Base-by-base conservation (phyloP, 768 basidiomycete species). In the Lyophyllum shimeji region DNA sequence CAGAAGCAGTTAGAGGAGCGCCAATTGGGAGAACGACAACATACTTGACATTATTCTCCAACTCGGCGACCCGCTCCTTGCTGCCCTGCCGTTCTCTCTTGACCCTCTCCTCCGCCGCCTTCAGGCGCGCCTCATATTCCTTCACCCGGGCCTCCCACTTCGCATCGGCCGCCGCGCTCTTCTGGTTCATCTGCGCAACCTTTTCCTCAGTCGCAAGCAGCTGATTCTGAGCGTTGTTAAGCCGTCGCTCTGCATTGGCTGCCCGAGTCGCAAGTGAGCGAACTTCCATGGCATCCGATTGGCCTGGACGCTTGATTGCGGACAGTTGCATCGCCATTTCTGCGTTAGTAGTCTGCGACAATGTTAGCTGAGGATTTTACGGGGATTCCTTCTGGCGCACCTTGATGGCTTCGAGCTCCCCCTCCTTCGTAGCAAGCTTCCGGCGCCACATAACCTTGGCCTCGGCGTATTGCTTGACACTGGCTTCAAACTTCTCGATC, bases 71-170 rank as follows among this genome's bases (percentile, higher is more conserved):
- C 20, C 91, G 74, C 72, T 98, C 96, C 73, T 98, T 99, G 43
- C 87, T 83, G 3, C 96, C 97, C 65, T 98, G 95, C 57, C 91
- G 78, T 76, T 96, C 95, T 52, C 93, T 80, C 79, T 98, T 98
- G 60, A 93, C 85, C 67, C 86, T 87, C 77, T 98, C 95, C 65
- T 94, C 93, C 0, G 92, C 92, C 0, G 86, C 84, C 69, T 86
- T 87, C 59, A 95, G 66, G 17, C 90, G 74, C 13, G 82, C 68
- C 72, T 97, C 93, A 64, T 95, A 95, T 71, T 98, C 95, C 70
- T 87, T 89, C 44, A 98, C 91, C n/a, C 95, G 79, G 0, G 89
- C 92, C 65, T 95, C 95, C 94, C 95, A 98, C 70, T 95, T 96
- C 50, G 74, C 76, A 62, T 97, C 95, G 0, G 90, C 89, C 0